phyloP scores from a whole-genome alignment of 2,329 filamentous ascomycete species.

The Corinectria fuckeliana region DNA sequence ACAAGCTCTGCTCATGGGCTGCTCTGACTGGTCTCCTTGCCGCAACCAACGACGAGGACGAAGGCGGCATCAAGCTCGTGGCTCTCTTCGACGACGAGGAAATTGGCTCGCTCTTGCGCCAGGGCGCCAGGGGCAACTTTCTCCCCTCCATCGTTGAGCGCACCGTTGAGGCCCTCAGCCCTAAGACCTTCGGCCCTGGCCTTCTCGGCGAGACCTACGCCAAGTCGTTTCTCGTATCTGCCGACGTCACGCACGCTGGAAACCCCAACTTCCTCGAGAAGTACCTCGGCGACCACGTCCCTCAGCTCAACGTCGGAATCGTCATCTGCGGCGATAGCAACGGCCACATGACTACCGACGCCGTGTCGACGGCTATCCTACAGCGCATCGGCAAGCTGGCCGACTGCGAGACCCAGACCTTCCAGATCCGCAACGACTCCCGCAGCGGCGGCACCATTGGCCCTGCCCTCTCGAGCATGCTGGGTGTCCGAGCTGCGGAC shows the following conservation, averaged over 20 bases:
- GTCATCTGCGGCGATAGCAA: constrained; percentile 83
- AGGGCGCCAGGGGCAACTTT: constrained; percentile 91
- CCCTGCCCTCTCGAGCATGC: constrained; percentile 80
- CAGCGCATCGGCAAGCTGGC: constrained; percentile 78
- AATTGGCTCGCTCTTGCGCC: constrained; percentile 87
- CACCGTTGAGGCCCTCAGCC: constrained; percentile 72
- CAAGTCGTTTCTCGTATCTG: constrained; percentile 89
- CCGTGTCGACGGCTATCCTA: constrained; percentile 81
- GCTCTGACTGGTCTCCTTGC: constrained; percentile 84
- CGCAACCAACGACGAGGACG: constrained; percentile 60
- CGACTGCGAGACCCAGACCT: constrained; percentile 77
- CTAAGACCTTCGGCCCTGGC: constrained; percentile 60
- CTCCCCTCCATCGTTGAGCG: constrained; percentile 82
- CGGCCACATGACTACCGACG: constrained; percentile 95
- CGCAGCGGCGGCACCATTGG: constrained; percentile 94
- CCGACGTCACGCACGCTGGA: constrained; percentile 91
- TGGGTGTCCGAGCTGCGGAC: constrained; percentile 85
- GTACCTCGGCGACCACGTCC: constrained; percentile 86
- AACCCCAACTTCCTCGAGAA: constrained; percentile 90
- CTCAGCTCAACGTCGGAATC: constrained; percentile 87
- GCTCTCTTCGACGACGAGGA: constrained; percentile 98
- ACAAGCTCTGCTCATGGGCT: constrained; percentile 96
- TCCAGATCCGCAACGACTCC: constrained; percentile 94
- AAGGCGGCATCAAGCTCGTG: constrained; percentile 83
- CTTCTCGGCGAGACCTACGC: constrained; percentile 84